Evolutionary conservation across 306 rosid species (phyloP).

Genomic region (Begonia loranthoides): DNA sequence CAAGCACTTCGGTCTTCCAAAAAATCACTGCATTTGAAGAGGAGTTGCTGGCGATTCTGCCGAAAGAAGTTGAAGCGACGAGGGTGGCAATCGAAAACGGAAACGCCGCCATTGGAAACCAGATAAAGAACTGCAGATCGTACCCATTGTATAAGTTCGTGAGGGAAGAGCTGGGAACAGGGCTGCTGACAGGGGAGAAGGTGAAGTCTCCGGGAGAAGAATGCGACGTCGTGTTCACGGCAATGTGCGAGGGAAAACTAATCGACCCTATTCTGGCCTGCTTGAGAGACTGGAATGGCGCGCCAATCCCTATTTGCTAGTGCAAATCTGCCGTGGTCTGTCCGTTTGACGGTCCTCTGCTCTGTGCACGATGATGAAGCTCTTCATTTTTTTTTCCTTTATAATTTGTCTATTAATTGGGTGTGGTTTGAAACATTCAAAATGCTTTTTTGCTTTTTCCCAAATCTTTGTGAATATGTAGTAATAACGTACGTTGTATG

Average conservation of each 20-base stretch:
- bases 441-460: too few species aligned
- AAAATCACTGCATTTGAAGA: conserved; percentile 68
- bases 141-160: conserved; percentile 79
- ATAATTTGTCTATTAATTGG: too few species aligned
- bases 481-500: too few species aligned
- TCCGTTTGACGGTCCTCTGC: too few species aligned
- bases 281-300: conserved; percentile 69
- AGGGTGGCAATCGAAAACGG: conserved; percentile 49
- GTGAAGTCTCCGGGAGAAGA: conserved; percentile 69
- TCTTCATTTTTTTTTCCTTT: too few species aligned
- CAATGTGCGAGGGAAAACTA: conserved; percentile 66
- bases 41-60: conserved; percentile 46
- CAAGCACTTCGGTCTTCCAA: conserved; percentile 68
- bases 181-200: conserved; percentile 52
- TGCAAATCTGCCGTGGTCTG: not conserved
- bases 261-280: conserved; percentile 73
- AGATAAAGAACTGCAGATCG: conserved; percentile 62
- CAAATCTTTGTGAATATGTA: too few species aligned
- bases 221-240: conserved; percentile 60
- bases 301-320: conserved; percentile 69
- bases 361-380: too few species aligned
- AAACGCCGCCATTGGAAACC: conserved; percentile 29
- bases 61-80: conserved; percentile 61
- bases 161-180: conserved; percentile 50
- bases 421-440: too few species aligned